Conservation (phyloP, 2,329 filamentous ascomycete genomes). For the Epichloe amarillans region DNA sequence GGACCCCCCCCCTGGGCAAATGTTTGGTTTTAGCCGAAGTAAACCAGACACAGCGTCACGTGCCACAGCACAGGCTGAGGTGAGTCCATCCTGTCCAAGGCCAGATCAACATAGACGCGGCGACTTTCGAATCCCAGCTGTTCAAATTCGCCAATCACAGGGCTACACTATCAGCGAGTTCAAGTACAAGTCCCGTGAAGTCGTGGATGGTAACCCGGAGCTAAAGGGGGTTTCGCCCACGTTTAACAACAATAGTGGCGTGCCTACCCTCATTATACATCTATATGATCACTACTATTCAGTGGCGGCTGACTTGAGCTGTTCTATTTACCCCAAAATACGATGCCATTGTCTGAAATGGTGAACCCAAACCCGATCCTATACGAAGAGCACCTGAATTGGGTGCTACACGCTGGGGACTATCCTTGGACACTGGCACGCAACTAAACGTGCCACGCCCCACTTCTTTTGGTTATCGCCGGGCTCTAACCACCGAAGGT, state of each 20-base stretch:
- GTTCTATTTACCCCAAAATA: conserved; percentile 49
- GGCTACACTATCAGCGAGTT: conserved; percentile 47
- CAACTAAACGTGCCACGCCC: no score
- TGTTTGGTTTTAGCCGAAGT: neutral
- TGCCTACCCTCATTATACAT: conserved; percentile 43
- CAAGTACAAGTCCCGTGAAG: conserved; percentile 42
- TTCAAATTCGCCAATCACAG: conserved; percentile 44
- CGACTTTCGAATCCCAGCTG: conserved; percentile 48
- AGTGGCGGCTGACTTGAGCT: conserved; percentile 44
- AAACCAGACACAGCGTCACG: conserved; percentile 1
- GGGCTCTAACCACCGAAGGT: no score
- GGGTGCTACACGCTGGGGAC: no score
- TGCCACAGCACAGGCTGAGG: conserved; percentile 17
- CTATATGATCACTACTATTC: conserved; percentile 45
- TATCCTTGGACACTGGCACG: no score
- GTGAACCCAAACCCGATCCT: no score
- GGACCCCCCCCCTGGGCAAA: neutral
- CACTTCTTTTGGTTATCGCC: no score
- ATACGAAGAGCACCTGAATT: no score
- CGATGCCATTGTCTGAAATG: conserved; percentile 40
- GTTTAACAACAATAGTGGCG: conserved; percentile 40
- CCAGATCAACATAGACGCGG: conserved; percentile 46
- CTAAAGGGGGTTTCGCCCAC: conserved; percentile 45
- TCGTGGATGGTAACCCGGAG: conserved; percentile 41
- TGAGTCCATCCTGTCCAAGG: conserved; percentile 28